Evolutionary conservation across 208 protist genomes (phyloP).

Genomic region (Leishmania amazonensis): DNA sequence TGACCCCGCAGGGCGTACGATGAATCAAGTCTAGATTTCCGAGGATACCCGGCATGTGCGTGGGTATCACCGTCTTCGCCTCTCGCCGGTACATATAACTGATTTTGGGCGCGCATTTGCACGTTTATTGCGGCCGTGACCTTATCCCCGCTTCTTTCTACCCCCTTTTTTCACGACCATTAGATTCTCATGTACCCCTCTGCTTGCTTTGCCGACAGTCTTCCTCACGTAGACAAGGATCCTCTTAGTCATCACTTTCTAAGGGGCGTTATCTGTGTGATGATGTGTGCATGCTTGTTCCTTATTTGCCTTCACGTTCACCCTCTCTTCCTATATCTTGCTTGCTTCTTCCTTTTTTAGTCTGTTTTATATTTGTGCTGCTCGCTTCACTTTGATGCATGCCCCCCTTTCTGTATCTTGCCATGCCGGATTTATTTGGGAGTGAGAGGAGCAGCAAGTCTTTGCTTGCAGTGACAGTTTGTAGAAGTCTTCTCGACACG

Average conservation of each 20-base stretch:
- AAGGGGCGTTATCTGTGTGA: background rate
- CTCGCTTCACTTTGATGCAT: background rate
- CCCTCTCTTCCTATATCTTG: conserved; percentile 1
- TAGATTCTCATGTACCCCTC: too few relatives aligned
- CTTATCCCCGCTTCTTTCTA: background rate
- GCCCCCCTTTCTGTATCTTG: background rate
- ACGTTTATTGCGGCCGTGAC: background rate
- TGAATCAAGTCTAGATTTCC: conserved; percentile 19
- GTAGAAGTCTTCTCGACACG: too few relatives aligned
- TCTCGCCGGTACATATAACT: background rate
- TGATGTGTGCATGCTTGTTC: background rate
- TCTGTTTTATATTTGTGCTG: background rate
- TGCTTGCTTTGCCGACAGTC: background rate
- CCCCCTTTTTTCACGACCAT: background rate
- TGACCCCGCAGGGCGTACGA: conserved; percentile 35
- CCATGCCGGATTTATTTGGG: background rate
- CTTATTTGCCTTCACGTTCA: background rate
- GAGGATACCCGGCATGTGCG: background rate
- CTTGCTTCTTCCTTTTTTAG: conserved; percentile 4
- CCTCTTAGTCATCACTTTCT: background rate
- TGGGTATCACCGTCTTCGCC: background rate
- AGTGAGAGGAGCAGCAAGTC: background rate
- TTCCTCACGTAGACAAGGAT: background rate
- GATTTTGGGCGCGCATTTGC: background rate
- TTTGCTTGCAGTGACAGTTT: too few relatives aligned